These are phyloP conservation scores for Wallacemonas rigidus DNA, from an alignment of 208 protist species.

Conservation along the genomic window DNA sequence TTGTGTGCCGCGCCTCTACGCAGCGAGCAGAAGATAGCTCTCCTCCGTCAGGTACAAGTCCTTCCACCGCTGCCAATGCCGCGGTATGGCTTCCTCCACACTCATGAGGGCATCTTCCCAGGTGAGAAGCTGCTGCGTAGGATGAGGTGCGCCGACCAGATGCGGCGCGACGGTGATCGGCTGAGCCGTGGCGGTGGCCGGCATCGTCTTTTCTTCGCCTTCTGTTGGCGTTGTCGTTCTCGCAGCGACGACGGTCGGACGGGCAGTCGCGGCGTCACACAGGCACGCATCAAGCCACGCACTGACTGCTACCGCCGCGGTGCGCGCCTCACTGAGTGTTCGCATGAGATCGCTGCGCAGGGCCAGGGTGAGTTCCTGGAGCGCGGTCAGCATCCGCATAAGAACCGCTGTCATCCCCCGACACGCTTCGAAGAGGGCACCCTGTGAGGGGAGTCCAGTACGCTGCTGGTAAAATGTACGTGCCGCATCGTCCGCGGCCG, in stretches of 20 bases:
- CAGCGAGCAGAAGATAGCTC: constrained; percentile 37
- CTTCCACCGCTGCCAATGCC: constrained; percentile 30
- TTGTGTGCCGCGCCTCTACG: not conserved
- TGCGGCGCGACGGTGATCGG: not conserved
- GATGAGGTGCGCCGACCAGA: not conserved
- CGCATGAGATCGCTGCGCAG: constrained; percentile 35
- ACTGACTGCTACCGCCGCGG: constrained; percentile 10
- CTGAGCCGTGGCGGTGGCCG: no score
- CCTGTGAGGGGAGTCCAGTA: constrained; percentile 9
- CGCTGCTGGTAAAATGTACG: not conserved
- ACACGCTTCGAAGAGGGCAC: constrained; percentile 28
- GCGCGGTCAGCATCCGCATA: constrained; percentile 50
- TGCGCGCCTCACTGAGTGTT: constrained; percentile 22
- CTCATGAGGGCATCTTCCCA: constrained; percentile 7
- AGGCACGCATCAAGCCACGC: constrained; percentile 11
- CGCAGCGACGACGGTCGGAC: not conserved
- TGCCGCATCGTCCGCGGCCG: not conserved
- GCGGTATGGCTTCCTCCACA: constrained; percentile 18
- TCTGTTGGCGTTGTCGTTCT: not conserved
- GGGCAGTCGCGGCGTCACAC: not conserved
- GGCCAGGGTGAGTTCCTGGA: constrained; percentile 60
- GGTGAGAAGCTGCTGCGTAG: not conserved
- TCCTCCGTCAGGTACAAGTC: constrained; percentile 50
- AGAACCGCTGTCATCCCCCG: constrained; percentile 50
- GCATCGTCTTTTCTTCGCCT: not conserved